Evolutionary conservation across 2,329 filamentous ascomycete species (phyloP).

Genomic region (Periconia macrospinosa): DNA sequence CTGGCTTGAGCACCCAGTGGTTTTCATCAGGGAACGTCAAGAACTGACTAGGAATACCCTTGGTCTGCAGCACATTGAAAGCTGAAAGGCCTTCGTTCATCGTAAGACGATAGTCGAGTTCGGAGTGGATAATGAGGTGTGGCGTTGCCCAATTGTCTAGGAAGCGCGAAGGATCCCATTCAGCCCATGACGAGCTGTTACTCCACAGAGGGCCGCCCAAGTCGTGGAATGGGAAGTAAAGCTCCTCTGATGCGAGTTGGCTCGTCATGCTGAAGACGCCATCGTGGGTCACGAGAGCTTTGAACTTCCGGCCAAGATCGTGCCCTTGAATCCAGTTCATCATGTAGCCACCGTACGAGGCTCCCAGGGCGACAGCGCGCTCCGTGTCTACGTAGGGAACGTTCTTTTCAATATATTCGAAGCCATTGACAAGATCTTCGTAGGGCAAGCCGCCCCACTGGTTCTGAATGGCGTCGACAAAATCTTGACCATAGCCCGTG

Average conservation of each 20-base stretch:
- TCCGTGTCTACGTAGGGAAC: constrained; percentile 69
- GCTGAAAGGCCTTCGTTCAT: constrained; percentile 82
- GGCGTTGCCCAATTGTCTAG: constrained; percentile 79
- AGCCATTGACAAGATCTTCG: constrained; percentile 75
- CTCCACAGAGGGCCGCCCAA: constrained; percentile 39
- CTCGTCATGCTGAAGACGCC: constrained; percentile 70
- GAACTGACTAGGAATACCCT: constrained; percentile 74
- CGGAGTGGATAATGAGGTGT: constrained; percentile 86
- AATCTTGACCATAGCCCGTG: constrained; percentile 77
- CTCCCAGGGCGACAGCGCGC: constrained; percentile 72
- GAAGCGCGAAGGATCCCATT: constrained; percentile 61
- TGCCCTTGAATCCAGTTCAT: constrained; percentile 88
- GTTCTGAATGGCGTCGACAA: constrained; percentile 74
- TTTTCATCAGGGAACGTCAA: constrained; percentile 80
- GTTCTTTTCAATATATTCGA: constrained; percentile 70
- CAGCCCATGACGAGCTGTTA: constrained; percentile 52
- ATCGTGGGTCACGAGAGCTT: constrained; percentile 85
- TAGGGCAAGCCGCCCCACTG: constrained; percentile 89
- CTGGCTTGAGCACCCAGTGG: constrained; percentile 85
- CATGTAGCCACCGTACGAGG: constrained; percentile 53
- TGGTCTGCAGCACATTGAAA: constrained; percentile 82
- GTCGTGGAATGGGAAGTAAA: constrained; percentile 56
- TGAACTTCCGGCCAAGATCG: constrained; percentile 78
- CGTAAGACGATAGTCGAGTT: constrained; percentile 84
- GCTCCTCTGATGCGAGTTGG: constrained; percentile 54